Percentiles rank a stretch among this genome's conserved stretches.
phyloP scores from a whole-genome alignment of 768 basidiomycete genomes.

The Tricholoma hemisulphureum region DNA sequence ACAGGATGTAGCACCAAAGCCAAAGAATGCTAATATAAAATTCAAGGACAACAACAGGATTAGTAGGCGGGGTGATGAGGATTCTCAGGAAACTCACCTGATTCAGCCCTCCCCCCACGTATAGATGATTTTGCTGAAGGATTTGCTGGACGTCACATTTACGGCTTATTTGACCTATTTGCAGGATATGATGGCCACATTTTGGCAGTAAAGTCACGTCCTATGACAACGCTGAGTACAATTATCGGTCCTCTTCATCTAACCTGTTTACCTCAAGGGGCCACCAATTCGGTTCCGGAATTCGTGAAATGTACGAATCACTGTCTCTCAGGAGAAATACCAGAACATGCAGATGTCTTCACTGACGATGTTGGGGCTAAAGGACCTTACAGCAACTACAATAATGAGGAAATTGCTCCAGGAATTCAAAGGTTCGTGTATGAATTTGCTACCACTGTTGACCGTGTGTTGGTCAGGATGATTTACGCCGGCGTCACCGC shows the following conservation, averaged over 20 bases:
- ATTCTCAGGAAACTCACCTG: too few species aligned
- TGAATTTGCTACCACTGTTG: conserved; percentile 22
- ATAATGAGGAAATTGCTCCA: conserved; percentile 14
- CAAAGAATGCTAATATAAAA: too few species aligned
- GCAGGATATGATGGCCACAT: conserved; percentile 32
- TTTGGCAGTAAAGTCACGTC: conserved; percentile 22
- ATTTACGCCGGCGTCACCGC: conserved; percentile 29
- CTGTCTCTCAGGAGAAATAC: conserved; percentile 12
- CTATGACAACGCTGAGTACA: conserved; percentile 33
- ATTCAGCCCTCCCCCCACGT: conserved; percentile 8
- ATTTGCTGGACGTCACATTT: conserved; percentile 21
- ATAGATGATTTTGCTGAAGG: conserved; percentile 25
- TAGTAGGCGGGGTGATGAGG: too few species aligned
- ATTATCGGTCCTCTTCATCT: conserved; percentile 23
- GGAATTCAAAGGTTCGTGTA: conserved; percentile 28
- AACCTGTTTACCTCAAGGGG: conserved; percentile 29
- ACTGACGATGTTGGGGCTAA: conserved; percentile 19
- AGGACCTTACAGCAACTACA: conserved; percentile 17
- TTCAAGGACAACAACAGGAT: too few species aligned
- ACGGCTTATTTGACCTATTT: conserved; percentile 27
- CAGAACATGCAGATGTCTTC: conserved; percentile 13
- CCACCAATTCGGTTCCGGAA: conserved; percentile 33
- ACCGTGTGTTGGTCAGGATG: conserved; percentile 21
- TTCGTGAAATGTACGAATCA: conserved; percentile 27
- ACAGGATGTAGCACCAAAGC: too few species aligned